A percentile compares a stretch with the other conserved stretches of the same genome.
These are phyloP conservation scores for Backusella mclennaniae DNA, from an alignment of 192 early-diverging fungal species.

Conservation along the genomic window DNA sequence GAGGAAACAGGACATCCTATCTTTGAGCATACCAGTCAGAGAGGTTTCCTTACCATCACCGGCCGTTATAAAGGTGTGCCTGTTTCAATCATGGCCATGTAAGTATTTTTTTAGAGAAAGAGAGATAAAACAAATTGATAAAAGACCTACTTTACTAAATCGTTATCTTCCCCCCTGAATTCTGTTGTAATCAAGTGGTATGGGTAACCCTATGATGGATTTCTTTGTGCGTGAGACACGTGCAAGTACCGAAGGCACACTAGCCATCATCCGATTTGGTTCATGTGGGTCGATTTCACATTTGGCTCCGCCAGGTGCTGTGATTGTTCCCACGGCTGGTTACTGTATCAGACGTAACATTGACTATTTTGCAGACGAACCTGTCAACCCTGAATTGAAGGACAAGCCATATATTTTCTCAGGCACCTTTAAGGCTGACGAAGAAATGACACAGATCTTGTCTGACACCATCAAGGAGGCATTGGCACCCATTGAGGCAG, in stretches of 20 bases:
- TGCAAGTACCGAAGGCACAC: conserved; percentile 71
- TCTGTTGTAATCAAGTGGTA: conserved; percentile 29
- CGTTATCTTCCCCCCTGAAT: not conserved
- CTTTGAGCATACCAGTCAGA: conserved; percentile 59
- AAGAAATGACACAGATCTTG: conserved; percentile 46
- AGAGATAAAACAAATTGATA: too few species aligned
- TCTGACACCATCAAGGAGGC: conserved; percentile 24
- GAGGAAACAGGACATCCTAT: conserved; percentile 36
- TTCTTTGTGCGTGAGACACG: conserved; percentile 88
- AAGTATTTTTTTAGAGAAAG: conserved; percentile 9
- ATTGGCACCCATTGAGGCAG: conserved; percentile 26
- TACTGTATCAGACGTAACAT: conserved; percentile 57
- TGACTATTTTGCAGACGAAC: conserved; percentile 61
- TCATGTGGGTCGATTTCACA: conserved; percentile 78
- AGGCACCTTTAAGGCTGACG: conserved; percentile 58
- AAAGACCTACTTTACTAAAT: not conserved
- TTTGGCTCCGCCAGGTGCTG: conserved; percentile 50
- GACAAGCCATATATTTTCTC: conserved; percentile 67
- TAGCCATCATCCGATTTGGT: conserved; percentile 82
- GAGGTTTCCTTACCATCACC: conserved; percentile 86
- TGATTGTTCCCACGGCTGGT: conserved; percentile 66
- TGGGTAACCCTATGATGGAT: conserved; percentile 87
- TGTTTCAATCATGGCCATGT: conserved; percentile 83
- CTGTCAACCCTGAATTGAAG: not conserved
- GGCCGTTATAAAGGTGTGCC: conserved; percentile 73